These are phyloP conservation scores for Trametes hirsuta DNA, from an alignment of 1,284 basidiomycete genomes.

Conservation along the genomic window DNA sequence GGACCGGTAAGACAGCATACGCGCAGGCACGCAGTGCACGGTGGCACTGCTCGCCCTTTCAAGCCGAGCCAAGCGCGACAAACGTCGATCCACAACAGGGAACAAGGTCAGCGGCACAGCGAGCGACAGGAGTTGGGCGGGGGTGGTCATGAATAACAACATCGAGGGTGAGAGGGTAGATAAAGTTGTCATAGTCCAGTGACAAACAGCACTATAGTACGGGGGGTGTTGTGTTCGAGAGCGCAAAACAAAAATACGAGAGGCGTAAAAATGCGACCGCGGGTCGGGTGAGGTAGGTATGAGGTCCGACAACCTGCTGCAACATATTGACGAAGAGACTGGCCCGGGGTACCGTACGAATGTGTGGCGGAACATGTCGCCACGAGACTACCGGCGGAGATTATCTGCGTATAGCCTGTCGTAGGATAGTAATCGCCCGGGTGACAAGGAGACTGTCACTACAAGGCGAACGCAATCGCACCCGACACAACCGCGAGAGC, in stretches of 20 bases:
- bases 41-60: background rate
- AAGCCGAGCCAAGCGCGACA: background rate
- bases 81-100: background rate
- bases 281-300: slow-evolving; percentile 1
- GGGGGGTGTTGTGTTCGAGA: slow-evolving; percentile 7
- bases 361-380: background rate
- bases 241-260: slow-evolving; percentile 9
- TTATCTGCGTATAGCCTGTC: background rate
- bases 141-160: slow-evolving; percentile 3
- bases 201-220: slow-evolving; percentile 13
- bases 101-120: slow-evolving; percentile 3
- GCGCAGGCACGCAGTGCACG: background rate
- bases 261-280: background rate
- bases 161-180: background rate
- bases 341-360: background rate
- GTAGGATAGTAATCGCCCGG: background rate
- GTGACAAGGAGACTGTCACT: background rate
- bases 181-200: slow-evolving; percentile 16
- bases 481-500: slow-evolving; percentile 19
- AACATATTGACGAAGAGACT: background rate
- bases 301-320: background rate
- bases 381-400: background rate
- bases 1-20: too few species aligned
- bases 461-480: slow-evolving; percentile 18
- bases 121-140: slow-evolving; percentile 6